phyloP scores from a whole-genome alignment of 140 eudicot species.

The Erigeron philadelphicus region DNA sequence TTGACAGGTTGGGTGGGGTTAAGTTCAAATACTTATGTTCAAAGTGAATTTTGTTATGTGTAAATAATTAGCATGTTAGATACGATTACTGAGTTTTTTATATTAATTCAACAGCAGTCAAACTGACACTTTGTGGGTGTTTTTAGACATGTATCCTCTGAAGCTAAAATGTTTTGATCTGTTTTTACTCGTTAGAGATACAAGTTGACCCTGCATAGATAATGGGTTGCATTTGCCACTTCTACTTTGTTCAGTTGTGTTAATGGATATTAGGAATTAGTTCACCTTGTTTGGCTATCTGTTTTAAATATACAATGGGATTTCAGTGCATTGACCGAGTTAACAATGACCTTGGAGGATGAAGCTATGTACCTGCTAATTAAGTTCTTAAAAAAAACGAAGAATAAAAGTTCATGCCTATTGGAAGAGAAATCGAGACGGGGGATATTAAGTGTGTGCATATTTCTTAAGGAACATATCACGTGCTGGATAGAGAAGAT shows the following conservation, averaged over 20 bases:
- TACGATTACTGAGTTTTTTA: no score
- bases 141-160: no score
- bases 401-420: constrained; percentile 26
- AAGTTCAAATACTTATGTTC: no score
- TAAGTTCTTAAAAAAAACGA: constrained; percentile 54
- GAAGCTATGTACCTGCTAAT: constrained; percentile 55
- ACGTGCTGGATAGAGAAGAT: constrained; percentile 46
- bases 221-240: background rate
- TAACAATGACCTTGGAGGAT: constrained; percentile 40
- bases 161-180: no score
- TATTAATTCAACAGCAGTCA: no score
- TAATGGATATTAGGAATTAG: background rate
- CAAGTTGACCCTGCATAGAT: background rate
- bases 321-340: constrained; percentile 63
- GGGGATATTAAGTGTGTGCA: constrained; percentile 29
- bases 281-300: background rate
- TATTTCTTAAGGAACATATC: constrained; percentile 34
- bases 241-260: constrained; percentile 1
- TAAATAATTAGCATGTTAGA: no score
- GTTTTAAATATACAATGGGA: constrained; percentile 20
- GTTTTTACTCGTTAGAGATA: background rate
- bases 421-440: constrained; percentile 38
- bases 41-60: no score
- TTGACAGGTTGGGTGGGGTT: background rate
- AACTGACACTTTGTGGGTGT: no score